Evolutionary conservation across 495 filamentous ascomycete genomes (phyloP).

Genomic region (Penicillium ucsense): DNA sequence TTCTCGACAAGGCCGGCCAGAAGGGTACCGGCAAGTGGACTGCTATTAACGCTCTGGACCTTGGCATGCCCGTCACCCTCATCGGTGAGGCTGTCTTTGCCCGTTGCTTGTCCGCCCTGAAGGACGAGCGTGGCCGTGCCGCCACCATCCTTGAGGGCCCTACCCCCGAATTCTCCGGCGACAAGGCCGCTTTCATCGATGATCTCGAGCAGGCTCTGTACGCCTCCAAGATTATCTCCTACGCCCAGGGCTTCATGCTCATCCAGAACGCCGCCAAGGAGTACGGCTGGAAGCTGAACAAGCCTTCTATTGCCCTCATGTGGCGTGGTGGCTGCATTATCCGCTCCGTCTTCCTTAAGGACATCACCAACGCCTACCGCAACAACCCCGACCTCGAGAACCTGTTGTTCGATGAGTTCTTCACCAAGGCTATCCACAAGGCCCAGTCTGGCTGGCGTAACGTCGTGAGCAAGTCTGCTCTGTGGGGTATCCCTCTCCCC

Average conservation of each 20-base stretch:
- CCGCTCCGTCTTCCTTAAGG: slow-evolving; percentile 98
- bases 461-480: slow-evolving; percentile 79
- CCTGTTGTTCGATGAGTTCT: slow-evolving; percentile 96
- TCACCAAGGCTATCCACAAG: slow-evolving; percentile 96
- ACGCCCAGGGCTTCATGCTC: slow-evolving; percentile 99
- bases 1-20: slow-evolving; percentile 95
- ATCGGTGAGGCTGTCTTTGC: slow-evolving; percentile 96
- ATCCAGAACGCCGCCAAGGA: slow-evolving; percentile 97
- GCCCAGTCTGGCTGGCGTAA: slow-evolving; percentile 95
- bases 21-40: slow-evolving; percentile 99
- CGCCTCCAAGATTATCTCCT: slow-evolving; percentile 99
- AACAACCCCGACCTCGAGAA: slow-evolving; percentile 93
- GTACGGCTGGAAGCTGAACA: slow-evolving; percentile 97
- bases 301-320: slow-evolving; percentile 99
- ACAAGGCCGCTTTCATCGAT: slow-evolving; percentile 86
- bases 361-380: slow-evolving; percentile 96
- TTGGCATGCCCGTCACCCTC: slow-evolving; percentile 96
- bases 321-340: slow-evolving; percentile 99
- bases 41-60: slow-evolving; percentile 95
- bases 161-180: slow-evolving; percentile 68
- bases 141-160: slow-evolving; percentile 70
- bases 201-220: slow-evolving; percentile 98
- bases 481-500: slow-evolving; percentile 89
- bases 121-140: slow-evolving; percentile 83
- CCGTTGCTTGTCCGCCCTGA: slow-evolving; percentile 87